Evolutionary conservation across 768 basidiomycete species (phyloP), one percentile per base, ranked within the genome.

Genomic region (Thelephora ganbajun): DNA sequence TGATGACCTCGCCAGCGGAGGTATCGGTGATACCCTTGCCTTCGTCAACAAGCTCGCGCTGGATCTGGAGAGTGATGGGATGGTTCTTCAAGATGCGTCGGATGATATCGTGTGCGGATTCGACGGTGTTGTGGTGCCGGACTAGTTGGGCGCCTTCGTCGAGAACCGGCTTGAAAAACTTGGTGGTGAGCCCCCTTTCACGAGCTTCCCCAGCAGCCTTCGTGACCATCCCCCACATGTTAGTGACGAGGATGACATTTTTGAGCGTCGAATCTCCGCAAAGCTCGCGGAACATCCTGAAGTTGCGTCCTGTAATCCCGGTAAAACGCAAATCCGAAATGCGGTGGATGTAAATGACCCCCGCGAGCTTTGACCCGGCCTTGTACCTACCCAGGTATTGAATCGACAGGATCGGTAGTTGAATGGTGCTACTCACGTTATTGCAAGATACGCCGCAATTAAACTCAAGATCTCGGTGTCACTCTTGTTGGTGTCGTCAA

Each of bases 401-500:
- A n/a, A n/a, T n/a, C n/a, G n/a, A n/a, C n/a, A 35, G 11, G 26
- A 30, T 30, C 26, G n/a, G n/a, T 30, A 4, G 26, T 4, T 30
- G 5, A 30, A 9, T 9, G 4, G 37, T 39, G 20, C 20, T 11
- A 39, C 54, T 35, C 36, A 57, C 54, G 35, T 35, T 1, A 20
- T n/a, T 12, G 43, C 22, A 5, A 57, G 44, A 47, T 46, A 52
- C 0, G 36, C 18, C 6, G 54, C 48, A 42, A 55, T 54, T 23
- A 35, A 35, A 33, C 41, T 54, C 18, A 54, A 39, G 16, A 56
- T 37, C 11, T 58, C 55, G 18, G 45, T 22, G 34, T 57, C 56
- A 6, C 35, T 35, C 11, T 46, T 39, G 2, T 58, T 63, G 3
- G 74, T 71, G 54, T 79, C 76, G 52, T 77, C 76, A 49, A 79